Percentiles rank a stretch among this genome's conserved stretches.
Evolutionary conservation across 768 basidiomycete genomes (phyloP).

Genomic region (Gymnopilus dilepis): DNA sequence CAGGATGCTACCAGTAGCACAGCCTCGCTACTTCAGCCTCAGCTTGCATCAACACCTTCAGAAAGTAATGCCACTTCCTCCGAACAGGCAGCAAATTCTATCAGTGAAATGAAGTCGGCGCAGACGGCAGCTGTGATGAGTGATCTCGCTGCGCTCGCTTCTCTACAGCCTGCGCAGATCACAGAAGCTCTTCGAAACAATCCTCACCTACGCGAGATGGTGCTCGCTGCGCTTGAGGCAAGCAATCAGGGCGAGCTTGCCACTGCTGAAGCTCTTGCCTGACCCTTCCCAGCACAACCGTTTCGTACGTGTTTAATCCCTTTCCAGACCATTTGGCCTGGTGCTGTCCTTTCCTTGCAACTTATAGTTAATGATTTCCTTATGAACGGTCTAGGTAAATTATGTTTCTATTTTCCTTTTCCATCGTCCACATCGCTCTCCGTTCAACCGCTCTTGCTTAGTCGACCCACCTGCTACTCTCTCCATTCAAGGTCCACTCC

Average conservation of each 20-base stretch:
- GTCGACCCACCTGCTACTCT: not conserved
- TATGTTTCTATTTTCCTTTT: not conserved
- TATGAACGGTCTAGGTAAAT: not conserved
- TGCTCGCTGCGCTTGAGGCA: constrained; percentile 38
- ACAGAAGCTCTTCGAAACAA: constrained; percentile 43
- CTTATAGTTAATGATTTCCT: not conserved
- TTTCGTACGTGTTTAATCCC: not conserved
- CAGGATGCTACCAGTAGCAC: too few species aligned
- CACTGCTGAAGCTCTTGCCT: not conserved
- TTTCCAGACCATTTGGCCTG: not conserved
- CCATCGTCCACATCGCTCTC: too few species aligned
- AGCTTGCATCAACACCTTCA: not conserved
- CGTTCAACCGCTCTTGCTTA: not conserved
- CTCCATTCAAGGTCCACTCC: not conserved
- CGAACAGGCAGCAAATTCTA: not conserved
- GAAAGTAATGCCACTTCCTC: not conserved
- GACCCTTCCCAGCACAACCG: not conserved
- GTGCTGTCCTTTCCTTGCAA: too few species aligned
- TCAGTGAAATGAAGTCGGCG: not conserved
- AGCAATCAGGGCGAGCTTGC: constrained; percentile 7
- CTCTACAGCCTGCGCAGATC: constrained; percentile 42
- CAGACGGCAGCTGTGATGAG: constrained; percentile 12
- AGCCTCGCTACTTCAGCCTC: too few species aligned
- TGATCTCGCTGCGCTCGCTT: constrained; percentile 36
- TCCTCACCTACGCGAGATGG: constrained; percentile 42